Evolutionary conservation across 2,329 filamentous ascomycete species (phyloP).

Genomic region (Hymenoscyphus fraxineus): DNA sequence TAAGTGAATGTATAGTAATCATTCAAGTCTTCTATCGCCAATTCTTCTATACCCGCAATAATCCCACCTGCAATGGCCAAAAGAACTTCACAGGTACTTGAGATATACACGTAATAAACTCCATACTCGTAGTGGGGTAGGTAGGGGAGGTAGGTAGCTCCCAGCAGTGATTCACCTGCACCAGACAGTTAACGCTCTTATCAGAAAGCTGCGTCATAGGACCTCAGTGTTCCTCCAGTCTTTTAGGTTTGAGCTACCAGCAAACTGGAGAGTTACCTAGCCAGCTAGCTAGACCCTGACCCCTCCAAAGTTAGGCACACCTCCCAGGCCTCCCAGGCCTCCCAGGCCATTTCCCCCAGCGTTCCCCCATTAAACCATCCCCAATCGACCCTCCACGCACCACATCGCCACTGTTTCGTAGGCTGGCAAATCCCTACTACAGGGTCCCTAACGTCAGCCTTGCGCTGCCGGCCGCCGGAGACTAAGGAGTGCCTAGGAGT

Average conservation of each 20-base stretch:
- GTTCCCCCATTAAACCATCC: background rate
- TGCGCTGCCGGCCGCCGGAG: background rate
- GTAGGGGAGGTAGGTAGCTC: no score
- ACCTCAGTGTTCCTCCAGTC: background rate
- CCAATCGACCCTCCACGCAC: background rate
- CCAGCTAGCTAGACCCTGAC: no score
- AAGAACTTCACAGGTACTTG: no score
- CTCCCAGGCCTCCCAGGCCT: background rate
- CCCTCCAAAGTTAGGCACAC: no score
- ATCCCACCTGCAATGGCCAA: no score
- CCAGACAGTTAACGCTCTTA: background rate
- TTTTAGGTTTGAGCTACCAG: background rate
- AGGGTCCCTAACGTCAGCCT: background rate
- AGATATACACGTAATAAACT: no score
- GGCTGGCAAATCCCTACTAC: background rate
- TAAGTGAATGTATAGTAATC: no score
- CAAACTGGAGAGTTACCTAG: background rate
- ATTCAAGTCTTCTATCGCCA: no score
- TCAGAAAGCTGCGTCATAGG: background rate
- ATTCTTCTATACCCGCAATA: no score
- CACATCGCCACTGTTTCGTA: background rate
- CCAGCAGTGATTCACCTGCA: no score
- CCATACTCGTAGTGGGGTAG: no score
- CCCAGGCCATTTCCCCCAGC: background rate
- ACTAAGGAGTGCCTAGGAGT: background rate